Evolutionary conservation across 2,329 filamentous ascomycete species (phyloP).

Genomic region (Parastagonospora nodorum): DNA sequence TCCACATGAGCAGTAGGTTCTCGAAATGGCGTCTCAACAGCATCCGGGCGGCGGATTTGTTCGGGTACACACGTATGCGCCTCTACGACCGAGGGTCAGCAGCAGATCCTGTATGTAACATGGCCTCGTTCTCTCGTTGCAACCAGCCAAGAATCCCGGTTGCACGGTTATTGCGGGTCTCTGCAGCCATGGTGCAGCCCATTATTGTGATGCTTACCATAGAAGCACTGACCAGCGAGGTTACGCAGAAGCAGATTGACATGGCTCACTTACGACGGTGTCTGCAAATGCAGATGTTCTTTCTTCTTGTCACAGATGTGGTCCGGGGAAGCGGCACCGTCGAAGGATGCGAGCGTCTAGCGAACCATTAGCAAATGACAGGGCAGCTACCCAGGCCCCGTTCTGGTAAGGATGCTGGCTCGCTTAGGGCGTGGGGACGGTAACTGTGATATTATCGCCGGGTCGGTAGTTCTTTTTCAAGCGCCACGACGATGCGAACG

Average conservation of each 20-base stretch:
- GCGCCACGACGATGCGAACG: constrained; percentile 28
- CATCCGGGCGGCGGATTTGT: constrained; percentile 37
- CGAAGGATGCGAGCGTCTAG: constrained; percentile 21
- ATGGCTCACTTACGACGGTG: constrained; percentile 5
- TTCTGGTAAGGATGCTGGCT: constrained; percentile 20
- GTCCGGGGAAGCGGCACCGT: constrained; percentile 40
- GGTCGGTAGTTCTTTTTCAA: constrained; percentile 36
- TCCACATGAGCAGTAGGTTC: constrained; percentile 26
- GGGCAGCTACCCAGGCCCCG: constrained; percentile 9
- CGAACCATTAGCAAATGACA: constrained; percentile 26
- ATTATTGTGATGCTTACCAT: constrained; percentile 19
- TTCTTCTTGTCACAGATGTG: constrained; percentile 7
- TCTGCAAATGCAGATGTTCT: constrained; percentile 12
- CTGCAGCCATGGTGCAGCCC: constrained; percentile 27
- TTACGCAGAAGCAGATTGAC: constrained; percentile 25
- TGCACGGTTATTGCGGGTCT: constrained; percentile 31
- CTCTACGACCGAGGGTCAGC: constrained; percentile 26
- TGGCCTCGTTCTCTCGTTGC: constrained; percentile 42
- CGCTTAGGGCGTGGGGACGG: constrained; percentile 34
- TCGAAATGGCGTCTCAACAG: constrained; percentile 32
- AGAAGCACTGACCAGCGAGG: constrained; percentile 16
- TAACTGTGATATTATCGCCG: constrained; percentile 29
- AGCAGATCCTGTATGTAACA: constrained; percentile 40
- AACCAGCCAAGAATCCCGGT: constrained; percentile 37
- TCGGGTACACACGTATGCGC: constrained; percentile 35